Evolutionary conservation across 176 grass and related monocot species (phyloP).

Genomic region (Aegilops umbellulata): DNA sequence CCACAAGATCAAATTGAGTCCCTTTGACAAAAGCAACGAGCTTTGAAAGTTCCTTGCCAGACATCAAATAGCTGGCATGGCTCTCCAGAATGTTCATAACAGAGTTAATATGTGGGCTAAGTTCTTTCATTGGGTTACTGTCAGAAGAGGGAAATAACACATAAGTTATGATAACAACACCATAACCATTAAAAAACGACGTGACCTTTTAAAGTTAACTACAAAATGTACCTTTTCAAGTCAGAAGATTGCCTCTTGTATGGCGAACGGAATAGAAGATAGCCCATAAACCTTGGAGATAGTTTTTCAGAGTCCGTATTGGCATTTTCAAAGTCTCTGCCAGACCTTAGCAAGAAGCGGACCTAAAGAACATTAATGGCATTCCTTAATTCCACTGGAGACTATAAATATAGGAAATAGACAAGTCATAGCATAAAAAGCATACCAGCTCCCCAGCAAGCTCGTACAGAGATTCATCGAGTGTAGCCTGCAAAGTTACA

Average conservation of each 20-base stretch:
- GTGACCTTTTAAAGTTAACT: slow-evolving; percentile 7
- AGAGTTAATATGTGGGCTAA: slow-evolving; percentile 93
- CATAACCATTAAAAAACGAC: background rate
- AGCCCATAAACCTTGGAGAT: slow-evolving; percentile 84
- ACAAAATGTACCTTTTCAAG: slow-evolving; percentile 65
- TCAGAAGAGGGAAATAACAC: slow-evolving; percentile 20
- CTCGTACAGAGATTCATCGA: slow-evolving; percentile 95
- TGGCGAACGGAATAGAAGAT: slow-evolving; percentile 81
- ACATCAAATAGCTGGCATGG: slow-evolving; percentile 97
- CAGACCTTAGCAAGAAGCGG: slow-evolving; percentile 91
- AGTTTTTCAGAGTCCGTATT: slow-evolving; percentile 75
- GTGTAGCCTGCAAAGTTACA: slow-evolving; percentile 68
- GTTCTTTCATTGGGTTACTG: slow-evolving; percentile 83
- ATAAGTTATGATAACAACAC: slow-evolving; percentile 15
- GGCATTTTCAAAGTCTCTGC: slow-evolving; percentile 85
- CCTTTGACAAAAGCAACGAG: slow-evolving; percentile 99
- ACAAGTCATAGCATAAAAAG: slow-evolving; percentile 40
- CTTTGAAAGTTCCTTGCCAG: slow-evolving; percentile 98
- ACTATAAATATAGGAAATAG: slow-evolving; percentile 21
- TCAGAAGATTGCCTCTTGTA: slow-evolving; percentile 83
- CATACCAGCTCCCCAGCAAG: slow-evolving; percentile 92
- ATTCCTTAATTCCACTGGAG: slow-evolving; percentile 20
- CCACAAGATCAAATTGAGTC: slow-evolving; percentile 99
- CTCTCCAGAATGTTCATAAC: slow-evolving; percentile 97
- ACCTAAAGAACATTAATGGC: slow-evolving; percentile 52